Conservation (phyloP, 768 basidiomycete species). For the Leucocoprinus sp. region DNA sequence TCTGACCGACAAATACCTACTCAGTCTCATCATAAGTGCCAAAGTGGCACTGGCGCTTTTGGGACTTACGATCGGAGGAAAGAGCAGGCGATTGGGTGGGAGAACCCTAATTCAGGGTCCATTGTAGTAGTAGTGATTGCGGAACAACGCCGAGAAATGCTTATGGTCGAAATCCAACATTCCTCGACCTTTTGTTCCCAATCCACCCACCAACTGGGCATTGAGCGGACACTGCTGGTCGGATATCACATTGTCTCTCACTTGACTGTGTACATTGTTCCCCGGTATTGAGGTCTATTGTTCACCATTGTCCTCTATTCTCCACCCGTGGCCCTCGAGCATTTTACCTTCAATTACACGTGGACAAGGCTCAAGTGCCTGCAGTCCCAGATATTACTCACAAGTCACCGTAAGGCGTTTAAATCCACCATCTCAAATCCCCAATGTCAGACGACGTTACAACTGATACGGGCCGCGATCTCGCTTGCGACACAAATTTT, state of each 20-base stretch:
- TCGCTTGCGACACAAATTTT: neutral
- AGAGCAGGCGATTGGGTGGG: neutral
- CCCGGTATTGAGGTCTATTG: neutral
- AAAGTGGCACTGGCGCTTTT: no score
- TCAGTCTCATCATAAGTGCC: no score
- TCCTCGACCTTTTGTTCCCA: neutral
- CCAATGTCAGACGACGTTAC: neutral
- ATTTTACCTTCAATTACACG: neutral
- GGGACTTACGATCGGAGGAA: neutral
- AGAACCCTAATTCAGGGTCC: neutral
- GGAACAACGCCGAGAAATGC: slow-evolving; percentile 5
- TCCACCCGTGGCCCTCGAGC: neutral
- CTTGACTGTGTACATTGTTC: neutral
- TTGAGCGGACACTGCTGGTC: neutral
- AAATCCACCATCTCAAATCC: neutral
- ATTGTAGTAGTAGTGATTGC: neutral
- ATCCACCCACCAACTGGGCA: neutral
- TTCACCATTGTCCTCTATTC: neutral
- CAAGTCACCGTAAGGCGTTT: neutral
- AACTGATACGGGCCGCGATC: slow-evolving; percentile 4
- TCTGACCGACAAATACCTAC: no score
- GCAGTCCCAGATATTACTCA: neutral
- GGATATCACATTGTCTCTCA: neutral
- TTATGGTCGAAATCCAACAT: neutral
- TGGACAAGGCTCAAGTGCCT: neutral